Percentiles rank a stretch among this genome's conserved stretches.
Evolutionary conservation across 1,284 basidiomycete genomes (phyloP).

Genomic region (Leccinum variabile): DNA sequence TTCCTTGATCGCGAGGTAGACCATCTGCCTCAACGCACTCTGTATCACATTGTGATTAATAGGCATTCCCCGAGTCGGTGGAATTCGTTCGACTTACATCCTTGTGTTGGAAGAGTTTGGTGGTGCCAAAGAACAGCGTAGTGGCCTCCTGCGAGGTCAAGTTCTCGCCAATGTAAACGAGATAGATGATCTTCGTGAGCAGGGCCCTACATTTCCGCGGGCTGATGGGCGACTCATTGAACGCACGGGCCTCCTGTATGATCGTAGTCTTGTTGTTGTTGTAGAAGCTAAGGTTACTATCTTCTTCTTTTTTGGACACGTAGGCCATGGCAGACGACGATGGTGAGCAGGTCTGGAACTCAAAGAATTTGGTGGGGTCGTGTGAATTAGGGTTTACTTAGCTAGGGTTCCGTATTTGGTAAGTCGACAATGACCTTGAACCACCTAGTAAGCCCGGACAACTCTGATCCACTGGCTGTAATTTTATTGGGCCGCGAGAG

Average conservation of each 20-base stretch:
- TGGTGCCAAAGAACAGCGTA: conserved; percentile 97
- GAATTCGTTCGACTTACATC: conserved; percentile 68
- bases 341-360: conserved; percentile 16
- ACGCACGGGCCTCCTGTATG: conserved; percentile 97
- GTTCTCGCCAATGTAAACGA: conserved; percentile 94
- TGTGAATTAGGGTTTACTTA: not conserved
- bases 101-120: conserved; percentile 99
- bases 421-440: not conserved
- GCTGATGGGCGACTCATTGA: conserved; percentile 99
- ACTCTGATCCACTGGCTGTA: too few species aligned
- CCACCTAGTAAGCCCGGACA: too few species aligned
- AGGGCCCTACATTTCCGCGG: conserved; percentile 96
- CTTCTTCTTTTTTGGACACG: conserved; percentile 90
- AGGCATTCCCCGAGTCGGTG: conserved; percentile 2
- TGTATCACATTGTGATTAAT: conserved; percentile 36
- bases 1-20: conserved; percentile 99
- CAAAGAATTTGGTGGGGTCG: not conserved
- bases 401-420: not conserved
- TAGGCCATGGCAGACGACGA: conserved; percentile 67
- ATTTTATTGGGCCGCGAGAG: too few species aligned
- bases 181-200: conserved; percentile 94
- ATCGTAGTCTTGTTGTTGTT: conserved; percentile 96
- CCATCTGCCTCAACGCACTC: conserved; percentile 96
- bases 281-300: conserved; percentile 81
- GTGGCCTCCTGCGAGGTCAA: conserved; percentile 97